Conservation (phyloP, 352 stramenopile species). For the Peronosclerospora sorghi region DNA sequence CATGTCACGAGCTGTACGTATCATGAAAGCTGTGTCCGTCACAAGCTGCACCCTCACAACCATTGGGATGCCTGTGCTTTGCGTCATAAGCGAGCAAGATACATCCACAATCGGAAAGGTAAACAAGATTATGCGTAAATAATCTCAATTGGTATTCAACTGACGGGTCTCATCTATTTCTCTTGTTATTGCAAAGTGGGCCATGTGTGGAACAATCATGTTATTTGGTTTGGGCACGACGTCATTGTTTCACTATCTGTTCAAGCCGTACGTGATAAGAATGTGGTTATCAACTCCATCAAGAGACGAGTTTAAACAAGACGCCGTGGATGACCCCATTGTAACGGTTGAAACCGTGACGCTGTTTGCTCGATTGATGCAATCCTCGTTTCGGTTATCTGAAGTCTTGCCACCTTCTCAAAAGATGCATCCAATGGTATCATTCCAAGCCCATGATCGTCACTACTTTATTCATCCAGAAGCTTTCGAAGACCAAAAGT, state of each 20-base stretch:
- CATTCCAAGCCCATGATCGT: constrained; percentile 51
- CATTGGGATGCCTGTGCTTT: constrained; percentile 69
- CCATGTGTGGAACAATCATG: constrained; percentile 85
- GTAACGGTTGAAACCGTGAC: constrained; percentile 66
- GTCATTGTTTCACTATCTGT: constrained; percentile 74
- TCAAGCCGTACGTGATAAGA: constrained; percentile 77
- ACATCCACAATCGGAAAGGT: constrained; percentile 67
- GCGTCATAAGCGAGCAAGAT: constrained; percentile 59
- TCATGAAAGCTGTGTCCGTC: constrained; percentile 83
- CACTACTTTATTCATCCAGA: constrained; percentile 80
- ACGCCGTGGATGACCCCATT: constrained; percentile 14
- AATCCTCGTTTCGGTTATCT: constrained; percentile 44
- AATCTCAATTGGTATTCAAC: background rate
- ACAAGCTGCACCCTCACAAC: constrained; percentile 75
- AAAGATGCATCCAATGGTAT: constrained; percentile 79
- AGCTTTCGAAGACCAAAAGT: constrained; percentile 39
- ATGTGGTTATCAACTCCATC: constrained; percentile 46
- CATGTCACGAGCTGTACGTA: constrained; percentile 60
- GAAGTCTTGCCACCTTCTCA: constrained; percentile 39
- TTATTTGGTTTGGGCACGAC: constrained; percentile 76
- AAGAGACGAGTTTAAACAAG: constrained; percentile 1
- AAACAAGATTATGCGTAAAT: background rate
- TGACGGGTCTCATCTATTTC: background rate
- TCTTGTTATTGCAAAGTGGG: constrained; percentile 33
- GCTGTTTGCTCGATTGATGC: constrained; percentile 47